phyloP scores from a whole-genome alignment of 495 filamentous ascomycete genomes.

The Tetracladium marchalianum region DNA sequence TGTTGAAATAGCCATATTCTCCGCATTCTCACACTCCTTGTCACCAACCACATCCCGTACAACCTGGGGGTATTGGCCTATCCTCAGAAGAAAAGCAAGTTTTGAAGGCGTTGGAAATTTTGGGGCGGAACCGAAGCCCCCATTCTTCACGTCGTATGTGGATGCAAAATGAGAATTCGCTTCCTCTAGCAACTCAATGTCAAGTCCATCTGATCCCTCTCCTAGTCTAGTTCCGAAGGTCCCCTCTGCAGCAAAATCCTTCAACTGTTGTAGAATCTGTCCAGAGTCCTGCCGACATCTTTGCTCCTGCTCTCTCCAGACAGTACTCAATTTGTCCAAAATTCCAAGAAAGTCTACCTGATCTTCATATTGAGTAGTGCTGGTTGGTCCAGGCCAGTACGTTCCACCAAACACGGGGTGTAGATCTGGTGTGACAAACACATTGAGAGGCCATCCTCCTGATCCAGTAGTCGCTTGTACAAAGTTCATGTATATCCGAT shows the following conservation, averaged over 20 bases:
- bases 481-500: conserved; percentile 98
- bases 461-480: conserved; percentile 87
- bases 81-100: conserved; percentile 69
- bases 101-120: conserved; percentile 92
- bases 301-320: conserved; percentile 79
- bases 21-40: conserved; percentile 64
- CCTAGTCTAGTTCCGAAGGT: conserved; percentile 47
- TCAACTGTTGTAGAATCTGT: conserved; percentile 69
- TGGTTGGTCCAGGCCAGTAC: conserved; percentile 82
- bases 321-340: conserved; percentile 64
- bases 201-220: conserved; percentile 53
- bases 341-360: conserved; percentile 70
- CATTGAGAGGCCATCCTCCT: conserved; percentile 93
- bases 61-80: conserved; percentile 59
- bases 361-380: conserved; percentile 35
- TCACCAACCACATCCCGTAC: conserved; percentile 81
- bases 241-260: conserved; percentile 81
- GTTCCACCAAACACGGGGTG: conserved; percentile 94
- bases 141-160: conserved; percentile 68
- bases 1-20: conserved; percentile 73
- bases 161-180: conserved; percentile 69
- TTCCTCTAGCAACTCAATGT: conserved; percentile 86
- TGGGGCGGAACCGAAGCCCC: conserved; percentile 70
- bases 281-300: conserved; percentile 72
- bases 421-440: conserved; percentile 87